Evolutionary conservation across 495 filamentous ascomycete species (phyloP), one percentile per base, ranked within the genome.

Genomic region (Cercophora scortea): DNA sequence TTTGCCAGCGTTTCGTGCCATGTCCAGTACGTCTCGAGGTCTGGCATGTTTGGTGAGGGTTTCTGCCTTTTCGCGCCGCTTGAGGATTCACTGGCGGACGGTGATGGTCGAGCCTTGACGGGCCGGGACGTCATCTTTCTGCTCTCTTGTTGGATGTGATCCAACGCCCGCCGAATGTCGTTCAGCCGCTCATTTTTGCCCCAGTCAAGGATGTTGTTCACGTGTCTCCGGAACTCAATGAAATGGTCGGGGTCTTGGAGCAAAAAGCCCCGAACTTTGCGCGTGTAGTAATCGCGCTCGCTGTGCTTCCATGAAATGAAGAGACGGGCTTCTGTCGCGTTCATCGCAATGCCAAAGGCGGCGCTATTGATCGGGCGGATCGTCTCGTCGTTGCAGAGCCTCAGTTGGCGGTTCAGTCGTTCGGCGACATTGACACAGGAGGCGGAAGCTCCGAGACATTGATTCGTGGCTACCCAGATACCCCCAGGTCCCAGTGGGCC

Each of bases 151-250:
- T 11, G 13, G 49, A 67, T 57, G 39, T 4, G 52, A 52, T 68
- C 60, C 53, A 70, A 49, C n/a, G 63, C 50, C 1, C 61, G 47
- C 50, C 51, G 57, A 51, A 70, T 67, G 38, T 61, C 54, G 17
- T 58, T 53, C 40, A 70, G 49, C 9, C 63, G 59, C 34, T 50
- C 47, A 49, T 56, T 58, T 47, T 56, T 63, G 8, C 65, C 63
- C 65, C 65, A 68, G 53, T 70, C 64, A 34, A 67, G 51, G 48
- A 67, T 69, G 46, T 69, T 69, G 41, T 39, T 49, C 49, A 69
- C 60, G 53, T 62, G 54, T 50, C 60, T 65, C 53, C 65, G 61
- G 50, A 70, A 68, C 13, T 62, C 56, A 8, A 65, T 42, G 34
- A 56, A 70, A 13, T 64, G 17, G 46, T 63, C 41, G 18, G 65